phyloP scores from a whole-genome alignment of 2,329 filamentous ascomycete genomes.

The Rhinocladiella mackenziei region DNA sequence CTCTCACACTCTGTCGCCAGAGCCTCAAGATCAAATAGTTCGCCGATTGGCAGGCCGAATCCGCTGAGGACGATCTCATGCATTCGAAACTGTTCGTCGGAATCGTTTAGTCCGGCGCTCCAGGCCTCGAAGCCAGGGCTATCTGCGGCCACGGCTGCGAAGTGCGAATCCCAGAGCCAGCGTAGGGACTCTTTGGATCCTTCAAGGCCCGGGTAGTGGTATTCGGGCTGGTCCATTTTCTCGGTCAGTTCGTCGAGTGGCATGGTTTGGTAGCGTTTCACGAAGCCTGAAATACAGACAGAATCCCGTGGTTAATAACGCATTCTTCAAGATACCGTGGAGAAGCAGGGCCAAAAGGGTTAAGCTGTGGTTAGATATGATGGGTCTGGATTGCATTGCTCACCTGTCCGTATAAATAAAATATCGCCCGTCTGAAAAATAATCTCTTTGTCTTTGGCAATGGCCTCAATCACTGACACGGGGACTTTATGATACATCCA shows the following conservation, averaged over 20 bases:
- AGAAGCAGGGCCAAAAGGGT: too few relatives aligned
- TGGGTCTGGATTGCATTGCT: too few relatives aligned
- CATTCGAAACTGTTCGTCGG: slow-evolving; percentile 4
- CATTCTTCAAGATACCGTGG: too few relatives aligned
- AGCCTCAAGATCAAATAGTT: slow-evolving; percentile 38
- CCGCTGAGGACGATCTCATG: slow-evolving; percentile 26
- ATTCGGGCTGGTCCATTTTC: slow-evolving; percentile 30
- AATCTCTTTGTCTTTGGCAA: slow-evolving; percentile 17
- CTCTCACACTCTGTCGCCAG: slow-evolving; percentile 36
- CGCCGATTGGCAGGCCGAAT: slow-evolving; percentile 29
- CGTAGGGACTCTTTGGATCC: slow-evolving; percentile 31
- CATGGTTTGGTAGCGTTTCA: slow-evolving; percentile 53
- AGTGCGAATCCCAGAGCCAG: slow-evolving; percentile 35
- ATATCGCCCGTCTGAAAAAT: slow-evolving; percentile 25
- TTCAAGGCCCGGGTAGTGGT: slow-evolving; percentile 33
- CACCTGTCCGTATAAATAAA: slow-evolving; percentile 26
- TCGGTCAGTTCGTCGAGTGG: slow-evolving; percentile 33
- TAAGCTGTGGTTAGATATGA: too few relatives aligned
- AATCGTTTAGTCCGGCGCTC: slow-evolving; percentile 12
- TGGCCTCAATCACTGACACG: slow-evolving; percentile 17
- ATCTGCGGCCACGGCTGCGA: slow-evolving; percentile 33
- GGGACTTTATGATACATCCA: slow-evolving; percentile 43
- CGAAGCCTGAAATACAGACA: too few relatives aligned
- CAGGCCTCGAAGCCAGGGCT: slow-evolving; percentile 47
- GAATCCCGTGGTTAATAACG: too few relatives aligned